Conservation (phyloP, 495 filamentous ascomycete genomes). For the Bryoglossum gracile region DNA sequence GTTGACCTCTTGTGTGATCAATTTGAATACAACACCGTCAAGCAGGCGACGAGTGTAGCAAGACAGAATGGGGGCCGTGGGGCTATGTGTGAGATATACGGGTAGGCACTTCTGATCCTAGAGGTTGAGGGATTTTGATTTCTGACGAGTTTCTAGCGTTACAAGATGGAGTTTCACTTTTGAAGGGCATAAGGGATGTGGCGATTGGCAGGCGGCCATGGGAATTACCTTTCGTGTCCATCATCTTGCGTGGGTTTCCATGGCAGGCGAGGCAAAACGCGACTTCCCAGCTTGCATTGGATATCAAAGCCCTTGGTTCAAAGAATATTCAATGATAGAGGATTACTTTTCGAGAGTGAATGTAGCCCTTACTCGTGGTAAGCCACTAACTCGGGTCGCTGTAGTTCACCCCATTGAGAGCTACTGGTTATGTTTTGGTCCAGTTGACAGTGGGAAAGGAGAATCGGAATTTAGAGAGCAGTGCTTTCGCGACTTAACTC, state of each 20-base stretch:
- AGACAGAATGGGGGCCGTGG: slow-evolving; percentile 22
- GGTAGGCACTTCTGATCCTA: no score
- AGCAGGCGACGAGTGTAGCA: slow-evolving; percentile 23
- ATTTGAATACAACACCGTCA: slow-evolving; percentile 25
- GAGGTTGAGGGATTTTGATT: no score
- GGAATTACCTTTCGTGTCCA: slow-evolving; percentile 26
- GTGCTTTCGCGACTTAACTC: slow-evolving; percentile 20
- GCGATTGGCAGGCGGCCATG: slow-evolving; percentile 27
- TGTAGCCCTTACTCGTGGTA: slow-evolving; percentile 22
- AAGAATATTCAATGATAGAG: slow-evolving; percentile 23
- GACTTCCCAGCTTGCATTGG: slow-evolving; percentile 26
- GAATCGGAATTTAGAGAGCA: slow-evolving; percentile 19
- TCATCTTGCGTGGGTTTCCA: slow-evolving; percentile 25
- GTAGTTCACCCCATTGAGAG: slow-evolving; percentile 28
- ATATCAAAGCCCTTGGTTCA: slow-evolving; percentile 27
- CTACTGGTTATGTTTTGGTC: slow-evolving; percentile 26
- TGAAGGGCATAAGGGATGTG: slow-evolving; percentile 27
- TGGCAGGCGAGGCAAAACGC: slow-evolving; percentile 25
- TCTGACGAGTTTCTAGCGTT: no score
- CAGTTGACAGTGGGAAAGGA: slow-evolving; percentile 8
- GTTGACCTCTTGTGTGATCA: slow-evolving; percentile 24
- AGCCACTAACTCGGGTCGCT: slow-evolving; percentile 18
- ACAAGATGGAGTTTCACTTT: slow-evolving; percentile 27
- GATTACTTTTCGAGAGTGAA: slow-evolving; percentile 24
- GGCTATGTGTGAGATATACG: slow-evolving; percentile 24